These are phyloP conservation scores for Dipteronia dyeriana DNA, from an alignment of 345 rosid species.

Conservation along the genomic window DNA sequence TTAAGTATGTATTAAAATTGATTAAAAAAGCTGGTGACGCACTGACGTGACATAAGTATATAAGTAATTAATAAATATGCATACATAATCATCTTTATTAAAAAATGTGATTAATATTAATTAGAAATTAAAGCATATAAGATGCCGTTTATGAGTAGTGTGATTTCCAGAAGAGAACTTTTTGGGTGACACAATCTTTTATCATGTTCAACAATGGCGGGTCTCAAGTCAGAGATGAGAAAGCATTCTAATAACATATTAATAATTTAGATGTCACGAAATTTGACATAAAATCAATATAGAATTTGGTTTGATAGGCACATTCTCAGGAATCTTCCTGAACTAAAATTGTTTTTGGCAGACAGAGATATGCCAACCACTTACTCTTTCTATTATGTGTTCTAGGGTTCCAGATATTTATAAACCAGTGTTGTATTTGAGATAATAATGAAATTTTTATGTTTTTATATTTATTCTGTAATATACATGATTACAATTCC, in stretches of 20 bases:
- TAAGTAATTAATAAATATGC: not conserved
- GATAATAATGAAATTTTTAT: too few relatives aligned
- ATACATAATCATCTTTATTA: not conserved
- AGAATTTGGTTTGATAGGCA: not conserved
- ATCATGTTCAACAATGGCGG: not conserved
- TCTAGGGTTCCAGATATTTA: too few relatives aligned
- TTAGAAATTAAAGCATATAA: not conserved
- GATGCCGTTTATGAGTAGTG: not conserved
- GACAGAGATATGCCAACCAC: too few relatives aligned
- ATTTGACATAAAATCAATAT: slow-evolving; percentile 1
- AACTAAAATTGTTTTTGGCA: too few relatives aligned
- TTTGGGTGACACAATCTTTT: not conserved
- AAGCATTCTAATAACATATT: not conserved
- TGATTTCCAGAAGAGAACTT: not conserved
- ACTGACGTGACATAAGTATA: too few relatives aligned
- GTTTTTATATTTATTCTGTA: too few relatives aligned
- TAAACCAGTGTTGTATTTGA: too few relatives aligned
- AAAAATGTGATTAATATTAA: not conserved
- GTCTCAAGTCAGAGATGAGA: not conserved
- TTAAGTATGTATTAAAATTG: not conserved
- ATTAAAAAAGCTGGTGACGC: not conserved
- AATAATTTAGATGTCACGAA: not conserved
- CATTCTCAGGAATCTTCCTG: not conserved
- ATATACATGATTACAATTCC: too few relatives aligned
- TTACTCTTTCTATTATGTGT: too few relatives aligned